phyloP scores from a whole-genome alignment of 768 basidiomycete genomes.

The Suillus variegatus region DNA sequence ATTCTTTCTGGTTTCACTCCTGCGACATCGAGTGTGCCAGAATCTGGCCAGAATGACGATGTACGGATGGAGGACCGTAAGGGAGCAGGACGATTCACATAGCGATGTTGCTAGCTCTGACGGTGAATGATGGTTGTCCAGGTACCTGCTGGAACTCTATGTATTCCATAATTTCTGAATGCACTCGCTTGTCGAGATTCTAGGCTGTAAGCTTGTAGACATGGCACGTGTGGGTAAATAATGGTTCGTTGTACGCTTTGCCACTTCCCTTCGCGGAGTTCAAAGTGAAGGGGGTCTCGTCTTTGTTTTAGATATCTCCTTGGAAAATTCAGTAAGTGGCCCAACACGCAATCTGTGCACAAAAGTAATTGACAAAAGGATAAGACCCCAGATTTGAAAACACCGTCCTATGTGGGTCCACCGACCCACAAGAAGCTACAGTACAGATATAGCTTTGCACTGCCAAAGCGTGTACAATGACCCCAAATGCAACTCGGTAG shows the following conservation, averaged over 20 bases:
- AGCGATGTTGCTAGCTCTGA: slow-evolving; percentile 62
- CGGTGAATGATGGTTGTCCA: slow-evolving; percentile 30
- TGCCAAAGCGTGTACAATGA: background rate
- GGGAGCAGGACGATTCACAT: slow-evolving; percentile 34
- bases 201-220: background rate
- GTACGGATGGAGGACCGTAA: slow-evolving; percentile 24
- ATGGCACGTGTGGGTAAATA: background rate
- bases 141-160: slow-evolving; percentile 2
- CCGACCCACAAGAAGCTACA: background rate
- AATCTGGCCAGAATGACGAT: slow-evolving; percentile 15
- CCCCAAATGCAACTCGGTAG: background rate
- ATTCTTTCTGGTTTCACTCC: slow-evolving; percentile 52
- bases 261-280: background rate
- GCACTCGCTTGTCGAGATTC: background rate
- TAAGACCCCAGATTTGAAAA: background rate
- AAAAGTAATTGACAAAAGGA: background rate
- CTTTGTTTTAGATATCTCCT: background rate
- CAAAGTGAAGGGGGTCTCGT: background rate
- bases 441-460: background rate
- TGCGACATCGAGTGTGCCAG: slow-evolving; percentile 28
- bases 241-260: background rate
- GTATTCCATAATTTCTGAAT: slow-evolving; percentile 7
- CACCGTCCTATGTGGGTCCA: background rate
- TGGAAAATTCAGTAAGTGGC: background rate
- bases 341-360: background rate